Evolutionary conservation across 148 eudicot species (phyloP).

Genomic region (Silene conica): DNA sequence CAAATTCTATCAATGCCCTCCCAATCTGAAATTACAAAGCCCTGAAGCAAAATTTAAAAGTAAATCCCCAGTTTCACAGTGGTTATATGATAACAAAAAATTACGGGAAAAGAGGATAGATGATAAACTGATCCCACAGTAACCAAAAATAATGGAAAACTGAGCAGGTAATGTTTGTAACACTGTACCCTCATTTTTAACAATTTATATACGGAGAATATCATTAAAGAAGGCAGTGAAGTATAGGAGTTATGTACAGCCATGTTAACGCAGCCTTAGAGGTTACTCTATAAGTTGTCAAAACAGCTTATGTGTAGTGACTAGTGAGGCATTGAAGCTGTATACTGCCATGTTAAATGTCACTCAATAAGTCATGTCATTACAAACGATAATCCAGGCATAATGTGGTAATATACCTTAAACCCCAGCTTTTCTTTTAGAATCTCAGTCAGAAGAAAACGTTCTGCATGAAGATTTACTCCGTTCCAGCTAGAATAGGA

Average conservation of each 20-base stretch:
- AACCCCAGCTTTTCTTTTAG: slow-evolving; percentile 78
- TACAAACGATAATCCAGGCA: background rate
- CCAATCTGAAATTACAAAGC: slow-evolving; percentile 87
- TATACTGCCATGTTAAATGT: background rate
- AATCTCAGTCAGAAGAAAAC: slow-evolving; percentile 62
- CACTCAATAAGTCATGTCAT: background rate
- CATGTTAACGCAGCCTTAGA: background rate
- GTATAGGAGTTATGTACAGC: background rate
- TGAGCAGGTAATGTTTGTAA: no score
- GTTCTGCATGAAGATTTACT: slow-evolving; percentile 51
- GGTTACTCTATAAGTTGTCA: background rate
- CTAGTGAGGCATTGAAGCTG: no score
- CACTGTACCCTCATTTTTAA: background rate
- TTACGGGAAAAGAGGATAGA: background rate
- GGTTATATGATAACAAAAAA: background rate
- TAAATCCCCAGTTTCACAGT: slow-evolving; percentile 6
- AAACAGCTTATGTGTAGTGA: background rate
- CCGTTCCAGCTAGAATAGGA: slow-evolving; percentile 94
- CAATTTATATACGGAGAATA: background rate
- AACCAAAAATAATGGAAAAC: slow-evolving; percentile 5
- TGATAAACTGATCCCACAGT: background rate
- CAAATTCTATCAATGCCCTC: slow-evolving; percentile 75
- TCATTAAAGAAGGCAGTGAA: background rate
- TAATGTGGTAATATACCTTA: slow-evolving; percentile 41
- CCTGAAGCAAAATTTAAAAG: slow-evolving; percentile 41